Evolutionary conservation across 2,329 filamentous ascomycete species (phyloP).

Genomic region (Alternaria panax): DNA sequence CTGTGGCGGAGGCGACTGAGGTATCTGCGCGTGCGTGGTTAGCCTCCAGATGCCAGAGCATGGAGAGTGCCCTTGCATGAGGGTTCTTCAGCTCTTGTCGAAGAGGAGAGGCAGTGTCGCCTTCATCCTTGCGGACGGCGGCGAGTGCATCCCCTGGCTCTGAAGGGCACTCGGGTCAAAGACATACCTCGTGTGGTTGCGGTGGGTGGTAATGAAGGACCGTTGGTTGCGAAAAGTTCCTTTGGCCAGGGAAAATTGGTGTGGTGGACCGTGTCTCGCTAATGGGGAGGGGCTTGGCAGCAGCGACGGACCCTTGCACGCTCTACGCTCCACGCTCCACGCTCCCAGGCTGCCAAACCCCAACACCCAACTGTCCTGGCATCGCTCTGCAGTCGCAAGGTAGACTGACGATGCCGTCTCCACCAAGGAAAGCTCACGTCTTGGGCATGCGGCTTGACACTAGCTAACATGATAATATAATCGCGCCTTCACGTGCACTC

Average conservation of each 20-base stretch:
- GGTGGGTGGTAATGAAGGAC: constrained; percentile 29
- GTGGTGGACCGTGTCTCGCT: constrained; percentile 32
- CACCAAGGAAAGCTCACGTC: neutral
- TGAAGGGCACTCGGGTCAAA: constrained; percentile 57
- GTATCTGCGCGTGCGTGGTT: constrained; percentile 63
- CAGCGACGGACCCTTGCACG: constrained; percentile 12
- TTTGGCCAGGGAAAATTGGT: constrained; percentile 26
- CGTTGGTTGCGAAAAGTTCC: constrained; percentile 35
- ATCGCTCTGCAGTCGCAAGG: neutral
- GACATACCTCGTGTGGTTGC: constrained; percentile 50
- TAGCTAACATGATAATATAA: neutral
- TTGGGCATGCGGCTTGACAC: neutral
- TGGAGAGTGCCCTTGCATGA: constrained; percentile 70
- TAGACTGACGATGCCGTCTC: neutral
- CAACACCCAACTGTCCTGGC: neutral
- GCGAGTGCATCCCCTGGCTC: constrained; percentile 59
- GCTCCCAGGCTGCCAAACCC: constrained; percentile 7
- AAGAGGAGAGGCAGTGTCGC: constrained; percentile 58
- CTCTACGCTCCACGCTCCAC: constrained; percentile 1
- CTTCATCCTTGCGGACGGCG: constrained; percentile 32
- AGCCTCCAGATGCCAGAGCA: constrained; percentile 72
- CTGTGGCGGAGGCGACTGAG: constrained; percentile 70
- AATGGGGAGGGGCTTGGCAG: constrained; percentile 25
- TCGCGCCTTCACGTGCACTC: constrained; percentile 32
- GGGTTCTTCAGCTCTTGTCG: constrained; percentile 73